Percentiles rank a stretch among this genome's conserved stretches.
These are phyloP conservation scores for Salvia rosmarinus DNA, from an alignment of 257 asterid genomes.

Conservation along the genomic window DNA sequence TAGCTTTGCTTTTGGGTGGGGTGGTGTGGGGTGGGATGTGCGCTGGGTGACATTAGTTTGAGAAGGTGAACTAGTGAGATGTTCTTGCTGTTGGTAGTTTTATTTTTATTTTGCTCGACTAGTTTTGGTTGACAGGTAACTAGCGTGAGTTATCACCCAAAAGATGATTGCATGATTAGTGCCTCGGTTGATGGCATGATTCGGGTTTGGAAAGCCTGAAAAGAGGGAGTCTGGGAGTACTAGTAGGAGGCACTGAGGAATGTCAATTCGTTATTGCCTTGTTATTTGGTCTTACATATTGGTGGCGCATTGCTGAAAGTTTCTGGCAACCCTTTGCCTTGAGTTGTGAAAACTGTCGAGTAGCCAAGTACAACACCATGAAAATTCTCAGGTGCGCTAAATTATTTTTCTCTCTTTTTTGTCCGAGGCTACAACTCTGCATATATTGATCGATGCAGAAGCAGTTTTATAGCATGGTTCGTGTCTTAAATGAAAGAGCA, in stretches of 20 bases:
- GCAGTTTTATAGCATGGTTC: not conserved
- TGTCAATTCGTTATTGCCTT: not conserved
- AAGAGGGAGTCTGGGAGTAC: not conserved
- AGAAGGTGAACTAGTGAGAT: not conserved
- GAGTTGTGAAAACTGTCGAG: not conserved
- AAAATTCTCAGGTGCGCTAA: not conserved
- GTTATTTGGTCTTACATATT: not conserved
- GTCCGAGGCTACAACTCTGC: not conserved
- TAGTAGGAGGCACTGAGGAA: constrained; percentile 1
- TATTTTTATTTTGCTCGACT: not conserved
- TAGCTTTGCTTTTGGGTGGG: not conserved
- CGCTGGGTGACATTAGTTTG: not conserved
- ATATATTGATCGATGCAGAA: not conserved
- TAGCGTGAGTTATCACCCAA: constrained; percentile 93
- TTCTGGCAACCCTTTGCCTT: not conserved
- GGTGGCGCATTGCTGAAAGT: no score
- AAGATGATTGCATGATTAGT: constrained; percentile 81
- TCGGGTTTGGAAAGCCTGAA: constrained; percentile 84
- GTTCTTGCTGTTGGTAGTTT: not conserved
- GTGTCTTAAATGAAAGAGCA: not conserved
- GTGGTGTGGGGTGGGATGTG: not conserved
- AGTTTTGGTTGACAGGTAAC: constrained; percentile 66
- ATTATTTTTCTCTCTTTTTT: not conserved
- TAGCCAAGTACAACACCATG: not conserved
- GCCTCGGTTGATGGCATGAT: constrained; percentile 92